Conservation (phyloP, 257 asterid genomes). For the Nicotiana otophora region DNA sequence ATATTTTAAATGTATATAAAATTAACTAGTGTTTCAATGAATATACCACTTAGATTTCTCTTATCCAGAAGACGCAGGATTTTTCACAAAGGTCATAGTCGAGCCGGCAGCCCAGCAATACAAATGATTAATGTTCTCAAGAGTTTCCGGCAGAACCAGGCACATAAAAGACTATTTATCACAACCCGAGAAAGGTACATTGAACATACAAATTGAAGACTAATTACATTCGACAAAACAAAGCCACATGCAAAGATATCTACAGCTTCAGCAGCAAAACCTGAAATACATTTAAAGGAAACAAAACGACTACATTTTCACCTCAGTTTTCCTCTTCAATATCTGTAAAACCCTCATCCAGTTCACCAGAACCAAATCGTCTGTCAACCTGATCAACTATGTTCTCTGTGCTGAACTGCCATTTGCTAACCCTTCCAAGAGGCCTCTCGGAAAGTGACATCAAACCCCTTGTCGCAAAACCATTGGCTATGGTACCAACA, state of each 20-base stretch:
- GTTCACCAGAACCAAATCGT: neutral
- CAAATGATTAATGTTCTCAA: too few species aligned
- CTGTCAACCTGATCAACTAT: neutral
- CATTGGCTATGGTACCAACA: constrained; percentile 33
- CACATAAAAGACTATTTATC: neutral
- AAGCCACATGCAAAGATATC: neutral
- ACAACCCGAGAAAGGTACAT: neutral
- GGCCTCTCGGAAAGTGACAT: constrained; percentile 38
- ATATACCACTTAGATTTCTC: too few species aligned
- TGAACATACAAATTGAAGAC: neutral
- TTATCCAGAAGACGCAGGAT: too few species aligned
- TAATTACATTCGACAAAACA: neutral
- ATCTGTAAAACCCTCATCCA: neutral
- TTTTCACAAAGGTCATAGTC: too few species aligned
- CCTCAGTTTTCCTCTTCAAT: neutral
- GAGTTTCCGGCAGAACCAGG: neutral
- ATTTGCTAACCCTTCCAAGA: neutral
- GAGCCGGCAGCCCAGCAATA: too few species aligned
- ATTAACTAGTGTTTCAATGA: too few species aligned
- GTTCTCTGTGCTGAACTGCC: neutral
- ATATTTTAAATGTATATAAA: too few species aligned
- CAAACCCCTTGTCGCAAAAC: constrained; percentile 36
- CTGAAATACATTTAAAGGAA: neutral
- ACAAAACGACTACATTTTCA: neutral
- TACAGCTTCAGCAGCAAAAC: neutral